phyloP scores from a whole-genome alignment of 352 stramenopile genomes.

The Phytophthora sojae region DNA sequence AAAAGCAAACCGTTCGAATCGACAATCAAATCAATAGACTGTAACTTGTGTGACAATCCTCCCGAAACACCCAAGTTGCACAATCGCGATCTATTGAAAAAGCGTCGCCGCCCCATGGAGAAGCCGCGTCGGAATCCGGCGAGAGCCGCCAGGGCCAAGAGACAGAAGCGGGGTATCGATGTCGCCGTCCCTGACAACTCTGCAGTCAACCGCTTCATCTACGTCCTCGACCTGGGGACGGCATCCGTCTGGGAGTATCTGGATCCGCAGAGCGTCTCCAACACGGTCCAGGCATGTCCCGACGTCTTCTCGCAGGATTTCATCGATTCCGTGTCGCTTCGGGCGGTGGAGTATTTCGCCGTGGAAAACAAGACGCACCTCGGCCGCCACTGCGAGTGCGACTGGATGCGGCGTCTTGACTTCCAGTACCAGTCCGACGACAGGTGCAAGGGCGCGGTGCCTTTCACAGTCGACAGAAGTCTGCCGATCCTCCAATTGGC shows the following conservation, averaged over 20 bases:
- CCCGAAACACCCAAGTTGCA: too few species aligned
- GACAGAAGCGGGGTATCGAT: neutral
- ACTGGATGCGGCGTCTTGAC: conserved; percentile 33
- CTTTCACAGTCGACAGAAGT: conserved; percentile 19
- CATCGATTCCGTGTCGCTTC: conserved; percentile 13
- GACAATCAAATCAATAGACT: too few species aligned
- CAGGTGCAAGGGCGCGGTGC: neutral
- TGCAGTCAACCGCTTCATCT: conserved; percentile 11
- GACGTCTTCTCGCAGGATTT: conserved; percentile 11
- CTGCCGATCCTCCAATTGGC: conserved; percentile 22
- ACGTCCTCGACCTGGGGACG: conserved; percentile 16
- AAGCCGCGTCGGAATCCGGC: neutral
- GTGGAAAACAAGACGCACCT: conserved; percentile 27
- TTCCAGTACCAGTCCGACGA: conserved; percentile 15
- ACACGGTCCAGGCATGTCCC: conserved; percentile 12
- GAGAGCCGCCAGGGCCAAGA: neutral
- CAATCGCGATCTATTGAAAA: neutral
- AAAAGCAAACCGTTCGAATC: too few species aligned
- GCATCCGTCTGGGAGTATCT: conserved; percentile 24
- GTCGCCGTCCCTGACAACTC: neutral
- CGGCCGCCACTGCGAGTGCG: conserved; percentile 24
- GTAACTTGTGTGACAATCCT: too few species aligned
- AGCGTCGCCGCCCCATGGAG: neutral
- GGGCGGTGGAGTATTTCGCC: conserved; percentile 19
- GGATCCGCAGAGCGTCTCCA: conserved; percentile 8